Evolutionary conservation across 257 asterid species (phyloP), one percentile per base, ranked within the genome.

Genomic region (Striga asiatica): DNA sequence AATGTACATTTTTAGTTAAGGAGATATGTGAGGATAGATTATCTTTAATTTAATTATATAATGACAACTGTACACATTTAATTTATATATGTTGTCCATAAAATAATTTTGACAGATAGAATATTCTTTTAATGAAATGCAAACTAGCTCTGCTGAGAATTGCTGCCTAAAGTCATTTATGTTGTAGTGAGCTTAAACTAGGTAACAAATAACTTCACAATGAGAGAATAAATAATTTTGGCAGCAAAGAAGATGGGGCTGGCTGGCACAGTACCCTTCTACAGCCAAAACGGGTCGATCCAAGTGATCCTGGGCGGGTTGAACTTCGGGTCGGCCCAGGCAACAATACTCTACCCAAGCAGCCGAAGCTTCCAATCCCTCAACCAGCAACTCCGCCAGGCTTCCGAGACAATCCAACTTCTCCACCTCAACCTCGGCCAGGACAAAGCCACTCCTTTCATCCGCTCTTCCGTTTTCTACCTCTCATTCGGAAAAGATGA

Each of bases 401-500:
- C 76, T 10, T 75, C 71, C 19, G 88, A 79, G 46, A 74, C 78
- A 0, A 58, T 79, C 12, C 93, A 82, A 68, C 54, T 82, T 14
- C 41, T 82, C 28, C 82, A 79, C 67, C 84, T 82, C n/a, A 76
- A 69, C 39, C 92, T 82, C 6, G 84, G 84, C 17, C 66, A 74
- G 60, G 71, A 73, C 4, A 35, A 25, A 1, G 75, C 82, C 3
- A 62, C 60, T 22, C 22, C 29, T 14, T 78, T 77, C 72, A 58
- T 82, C 62, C 16, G 60, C 49, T 74, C 88, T 6, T 74, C 93
- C 58, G 21, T 82, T 18, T 82, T 82, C 76, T 82, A 69, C 77
- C 77, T 77, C 64, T 79, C 88, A 0, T 71, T 82, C 5, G 93
- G 93, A 4, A 82, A 82, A 66, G 88, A 82, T 3, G 92, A 82